phyloP scores from a whole-genome alignment of 2,329 filamentous ascomycete genomes.

The Fusarium verticillioides region DNA sequence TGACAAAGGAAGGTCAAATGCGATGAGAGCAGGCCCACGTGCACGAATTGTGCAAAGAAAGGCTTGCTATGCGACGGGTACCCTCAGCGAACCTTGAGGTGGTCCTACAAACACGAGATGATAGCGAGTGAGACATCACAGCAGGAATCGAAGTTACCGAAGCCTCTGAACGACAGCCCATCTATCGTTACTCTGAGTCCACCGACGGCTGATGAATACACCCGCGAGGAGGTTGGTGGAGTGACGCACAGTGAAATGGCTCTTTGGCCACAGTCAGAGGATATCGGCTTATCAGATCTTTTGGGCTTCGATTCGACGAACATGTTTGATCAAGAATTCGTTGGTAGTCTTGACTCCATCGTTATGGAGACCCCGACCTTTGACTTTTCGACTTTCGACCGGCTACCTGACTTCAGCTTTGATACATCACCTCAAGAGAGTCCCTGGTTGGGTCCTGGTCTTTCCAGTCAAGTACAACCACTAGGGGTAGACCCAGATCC shows the following conservation, averaged over 20 bases:
- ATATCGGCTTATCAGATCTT: neutral
- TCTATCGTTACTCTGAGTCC: accelerated
- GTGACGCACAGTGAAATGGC: accelerated
- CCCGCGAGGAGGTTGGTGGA: too few relatives aligned
- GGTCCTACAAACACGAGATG: neutral
- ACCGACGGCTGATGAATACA: accelerated
- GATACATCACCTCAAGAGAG: accelerated
- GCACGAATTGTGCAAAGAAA: neutral
- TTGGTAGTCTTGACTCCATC: neutral
- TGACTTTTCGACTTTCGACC: neutral
- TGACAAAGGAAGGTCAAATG: neutral
- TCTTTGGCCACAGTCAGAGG: neutral
- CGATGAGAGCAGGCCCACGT: neutral
- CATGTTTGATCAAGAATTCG: neutral
- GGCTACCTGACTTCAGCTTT: neutral
- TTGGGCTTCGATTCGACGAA: neutral
- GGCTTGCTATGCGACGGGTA: neutral
- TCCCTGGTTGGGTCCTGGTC: accelerated
- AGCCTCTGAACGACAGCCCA: accelerated
- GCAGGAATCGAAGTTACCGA: neutral
- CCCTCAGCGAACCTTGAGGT: neutral
- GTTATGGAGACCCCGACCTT: accelerated
- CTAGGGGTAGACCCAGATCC: accelerated
- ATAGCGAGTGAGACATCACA: accelerated
- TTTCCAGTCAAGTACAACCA: accelerated